These are phyloP conservation scores for Rhytidiadelphus loreus DNA, from an alignment of 225 moss, liverwort and hornwort genomes.

Conservation along the genomic window DNA sequence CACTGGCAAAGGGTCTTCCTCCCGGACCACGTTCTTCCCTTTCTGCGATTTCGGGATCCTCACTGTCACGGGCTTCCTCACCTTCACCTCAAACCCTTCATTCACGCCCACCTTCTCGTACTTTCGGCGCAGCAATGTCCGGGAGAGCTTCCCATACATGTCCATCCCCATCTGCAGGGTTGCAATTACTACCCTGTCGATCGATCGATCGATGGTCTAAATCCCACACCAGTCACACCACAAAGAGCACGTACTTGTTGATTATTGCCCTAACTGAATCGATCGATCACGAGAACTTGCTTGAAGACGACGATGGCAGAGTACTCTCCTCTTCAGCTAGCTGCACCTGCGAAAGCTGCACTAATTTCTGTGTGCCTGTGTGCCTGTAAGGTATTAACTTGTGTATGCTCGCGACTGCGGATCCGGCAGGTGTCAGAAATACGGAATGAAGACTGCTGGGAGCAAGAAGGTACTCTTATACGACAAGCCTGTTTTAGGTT, in stretches of 20 bases:
- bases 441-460: not conserved
- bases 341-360: not conserved
- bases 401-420: not conserved
- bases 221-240: not conserved
- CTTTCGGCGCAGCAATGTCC: conserved; percentile 18
- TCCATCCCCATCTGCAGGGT: not conserved
- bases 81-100: not conserved
- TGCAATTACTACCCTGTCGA: not conserved
- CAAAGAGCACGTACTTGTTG: too few relatives aligned
- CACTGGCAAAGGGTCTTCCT: not conserved
- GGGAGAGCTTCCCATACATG: conserved; percentile 5
- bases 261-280: not conserved
- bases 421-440: not conserved
- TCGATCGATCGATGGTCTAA: not conserved
- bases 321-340: not conserved
- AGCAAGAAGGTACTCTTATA: not conserved
- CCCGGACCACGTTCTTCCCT: not conserved
- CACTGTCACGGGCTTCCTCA: not conserved
- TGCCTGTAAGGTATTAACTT: too few relatives aligned
- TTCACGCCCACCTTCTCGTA: conserved; percentile 21
- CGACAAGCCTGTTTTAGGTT: too few relatives aligned
- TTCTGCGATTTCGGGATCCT: not conserved
- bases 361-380: not conserved
- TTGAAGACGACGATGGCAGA: not conserved
- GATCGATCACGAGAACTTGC: not conserved